A percentile compares a stretch with the other conserved stretches of the same genome.
Conservation (phyloP, 441 rosid genomes). For the Bocquillonia castaneifolia region DNA sequence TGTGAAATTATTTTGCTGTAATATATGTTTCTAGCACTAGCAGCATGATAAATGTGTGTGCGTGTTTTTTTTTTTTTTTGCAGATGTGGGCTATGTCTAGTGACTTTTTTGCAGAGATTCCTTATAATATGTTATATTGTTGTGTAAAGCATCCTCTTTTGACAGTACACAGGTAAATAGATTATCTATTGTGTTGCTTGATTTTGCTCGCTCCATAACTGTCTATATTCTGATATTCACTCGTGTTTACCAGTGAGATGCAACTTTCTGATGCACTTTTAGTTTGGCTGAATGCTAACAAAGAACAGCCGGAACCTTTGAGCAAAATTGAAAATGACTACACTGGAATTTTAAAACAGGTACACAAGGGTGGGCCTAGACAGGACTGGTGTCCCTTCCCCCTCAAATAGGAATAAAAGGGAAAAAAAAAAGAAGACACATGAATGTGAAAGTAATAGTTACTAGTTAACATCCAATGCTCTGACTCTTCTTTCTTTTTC, state of each 20-base stretch:
- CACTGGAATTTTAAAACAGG: constrained; percentile 52
- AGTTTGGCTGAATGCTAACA: constrained; percentile 52
- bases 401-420: no score
- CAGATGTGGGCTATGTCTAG: constrained; percentile 60
- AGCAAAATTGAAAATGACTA: constrained; percentile 30
- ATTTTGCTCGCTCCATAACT: constrained; percentile 7
- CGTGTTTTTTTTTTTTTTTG: constrained; percentile 30
- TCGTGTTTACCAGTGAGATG: constrained; percentile 58
- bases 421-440: no score
- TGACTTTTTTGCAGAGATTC: constrained; percentile 44
- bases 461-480: neutral
- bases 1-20: constrained; percentile 1
- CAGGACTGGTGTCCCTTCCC: no score
- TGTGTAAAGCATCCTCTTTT: constrained; percentile 58
- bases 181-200: constrained; percentile 11
- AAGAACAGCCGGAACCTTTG: constrained; percentile 27
- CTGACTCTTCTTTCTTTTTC: neutral
- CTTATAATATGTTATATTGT: constrained; percentile 42
- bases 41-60: no score
- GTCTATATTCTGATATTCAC: constrained; percentile 31
- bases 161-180: constrained; percentile 55
- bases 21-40: no score
- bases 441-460: neutral
- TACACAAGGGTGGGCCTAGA: constrained; percentile 23
- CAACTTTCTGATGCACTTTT: constrained; percentile 64